Base-by-base conservation (phyloP, 1,284 basidiomycete species). In the Sutorius eximius region DNA sequence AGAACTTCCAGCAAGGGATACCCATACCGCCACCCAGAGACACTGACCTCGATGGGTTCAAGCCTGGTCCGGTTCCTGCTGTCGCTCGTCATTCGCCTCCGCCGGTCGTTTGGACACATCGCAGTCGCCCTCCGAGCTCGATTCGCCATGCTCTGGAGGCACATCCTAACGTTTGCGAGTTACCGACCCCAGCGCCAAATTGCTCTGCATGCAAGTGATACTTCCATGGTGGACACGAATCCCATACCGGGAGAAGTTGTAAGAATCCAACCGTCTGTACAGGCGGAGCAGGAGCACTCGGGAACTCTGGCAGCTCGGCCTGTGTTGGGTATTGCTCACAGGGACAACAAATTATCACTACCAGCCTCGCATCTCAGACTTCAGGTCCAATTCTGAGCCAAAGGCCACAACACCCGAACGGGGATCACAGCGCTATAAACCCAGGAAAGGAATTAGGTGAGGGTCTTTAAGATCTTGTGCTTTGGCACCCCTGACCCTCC, bases 351-450 rank as follows among this genome's bases (percentile, higher is more conserved):
- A 18, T 18, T 49, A 32, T 22, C 38, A 3, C 16, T 43, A 48
- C 34, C 46, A 20, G 5, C n/a, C n/a, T 33, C 46, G 30, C n/a
- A 16, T 16, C 37, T 42, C 60, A 8, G 3, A 7, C 15, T 16
- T 15, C 5, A 5, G 7, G 33, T 34, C 27, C 20, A 10, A 38
- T 9, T 32, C 32, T 8, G 8, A 43, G n/a, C 6, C 32, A 7
- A 24, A 24, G 22, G 51, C 61, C n/a, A 49, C 63, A 5, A 61
- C 34, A 43, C 63, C 59, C 4, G 59, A 59, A 6, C 8, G 20
- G 18, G 49, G 27, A 11, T 61, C 61, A 20, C 55, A 44, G 42
- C 44, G 63, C 5, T 64, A 64, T 45, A 8, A 24, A 7, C 1
- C 3, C 1, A 59, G 36, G 49, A 32, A 6, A 29, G 34, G 40